Evolutionary conservation across 805 yeast genomes (phyloP), one percentile per base, ranked within the genome.

Genomic region (Wickerhamiella brachini): DNA sequence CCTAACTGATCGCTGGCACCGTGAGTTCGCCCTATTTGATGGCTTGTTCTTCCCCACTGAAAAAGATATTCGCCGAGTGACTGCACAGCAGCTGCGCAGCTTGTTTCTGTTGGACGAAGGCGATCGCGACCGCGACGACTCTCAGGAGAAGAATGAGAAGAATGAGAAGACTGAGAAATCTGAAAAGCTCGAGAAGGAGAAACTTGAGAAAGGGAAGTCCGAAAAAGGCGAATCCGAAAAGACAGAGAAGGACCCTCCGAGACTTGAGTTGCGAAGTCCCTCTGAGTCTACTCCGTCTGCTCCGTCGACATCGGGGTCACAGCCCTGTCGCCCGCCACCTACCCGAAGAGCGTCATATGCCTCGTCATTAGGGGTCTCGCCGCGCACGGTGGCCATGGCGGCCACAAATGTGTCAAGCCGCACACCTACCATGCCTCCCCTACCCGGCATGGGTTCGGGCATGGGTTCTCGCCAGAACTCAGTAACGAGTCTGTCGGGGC

Each of bases 11-110:
- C 76, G 72, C 42, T 93, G 97, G 97, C 95, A 90, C 65, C 59
- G 67, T 21, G 95, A 83, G 52, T 88, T 93, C 59, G 74, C 78
- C 38, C 83, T 78, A 7, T 90, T 93, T 68, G 97, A 85, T 53
- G 74, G 75, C 44, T 73, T 74, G 20, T 93, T 76, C 62, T 74
- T 90, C 53, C 97, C 97, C 1, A 80, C 95, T 8, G 97, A 93
- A 64, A 85, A 82, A 60, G 98, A 93, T 72, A 85, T 93, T 57
- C 81, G 95, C 5, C 74, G 86, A 55, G 85, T 93, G 44, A 89
- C 98, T 1, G 84, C 95, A 3, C 81, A 82, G 58, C 97, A 90
- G 62, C 69, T 90, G 59, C 79, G 81, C 54, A 83, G 81, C 57
- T 72, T 89, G 47, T 80, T 90, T 57, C 67, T 77, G 59, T 88